Base-by-base conservation (phyloP, 306 rosid species). In the Sicyos baderoa region DNA sequence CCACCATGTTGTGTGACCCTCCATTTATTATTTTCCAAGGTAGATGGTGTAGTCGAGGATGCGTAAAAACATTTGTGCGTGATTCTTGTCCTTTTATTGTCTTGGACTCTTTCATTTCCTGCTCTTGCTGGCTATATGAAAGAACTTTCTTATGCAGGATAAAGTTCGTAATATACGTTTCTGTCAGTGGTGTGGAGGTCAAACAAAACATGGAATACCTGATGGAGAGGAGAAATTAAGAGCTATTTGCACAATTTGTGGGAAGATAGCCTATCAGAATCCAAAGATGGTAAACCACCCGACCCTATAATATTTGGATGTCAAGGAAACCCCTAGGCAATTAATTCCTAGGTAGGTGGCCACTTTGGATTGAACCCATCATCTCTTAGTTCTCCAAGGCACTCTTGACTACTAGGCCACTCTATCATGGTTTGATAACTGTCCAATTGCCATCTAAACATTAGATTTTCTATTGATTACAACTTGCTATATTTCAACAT, bases 131-230 rank as follows among this genome's bases (percentile, higher is more conserved):
- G 8, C 56, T 72, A 49, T 72, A 21, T 45, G 10, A 45, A 44
- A 7, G 12, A 51, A 57, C 0, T 49, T 14, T 70, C 40, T 75
- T 25, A 6, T 81, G 79, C 78, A 91, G 96, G 96, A 83, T 15
- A 69, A 74, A 68, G 82, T 77, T 73, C 81, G 75, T 29, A 85
- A 80, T 54, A 71, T 85, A 56, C 83, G 84, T 63, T 91, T 91
- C 79, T 91, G 96, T 72, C 94, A 86, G 70, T 85, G 84, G 86
- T 91, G 97, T 64, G 94, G 97, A 71, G 96, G 93, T 32, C 64
- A 78, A 62, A 81, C 94, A 32, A 88, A 86, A 81, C 89, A 86
- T 66, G 93, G 79, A 47, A 72, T 86, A 73, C 96, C 97, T 14
- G 86, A 84, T 0, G 96, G 93, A 50, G 96, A 91, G 80, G 93